Evolutionary conservation across 306 rosid species (phyloP), one percentile per base, ranked within the genome.

Genomic region (Elaeagnus macrophylla): DNA sequence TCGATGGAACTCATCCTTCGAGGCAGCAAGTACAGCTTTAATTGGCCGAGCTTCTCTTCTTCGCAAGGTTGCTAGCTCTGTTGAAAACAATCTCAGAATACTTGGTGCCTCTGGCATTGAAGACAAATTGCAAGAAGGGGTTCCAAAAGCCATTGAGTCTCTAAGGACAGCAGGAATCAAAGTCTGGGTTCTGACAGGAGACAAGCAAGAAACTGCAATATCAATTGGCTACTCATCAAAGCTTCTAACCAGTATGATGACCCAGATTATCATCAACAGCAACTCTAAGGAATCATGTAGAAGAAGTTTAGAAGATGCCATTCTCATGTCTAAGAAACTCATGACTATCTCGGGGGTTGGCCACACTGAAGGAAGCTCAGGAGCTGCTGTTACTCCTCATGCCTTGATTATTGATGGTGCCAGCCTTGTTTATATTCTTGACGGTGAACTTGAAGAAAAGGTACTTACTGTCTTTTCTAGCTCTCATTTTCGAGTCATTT

Each of bases 131-230:
- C 99, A 93, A 69, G 86, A 80, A 63, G 99, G 99, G 70, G 99
- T 93, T 51, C 99, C 99, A 43, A 89, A 87, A 73, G 83, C 95
- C 55, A 84, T 93, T 39, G 96, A 93, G 63, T 79, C 84, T 64
- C 80, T 93, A 54, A 74, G 96, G 66, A 91, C 85, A 77, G 96
- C 99, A 39, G 99, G 99, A 71, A 93, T 87, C 57, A 93, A 93
- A 83, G 88, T 93, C 71, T 93, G 99, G 99, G 85, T 93, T 75
- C 83, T 93, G 77, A 93, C 99, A 6, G 99, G 99, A 57, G 99
- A 93, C 76, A 93, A 93, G 80, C 99, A 93, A 66, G 99, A 93
- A 85, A 93, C 99, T 0, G 99, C 99, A 13, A 87, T 93, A 65
- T 93, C 99, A 13, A 87, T 93, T 60, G 96, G 88, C 64, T 76